phyloP scores from a whole-genome alignment of 768 basidiomycete species.

The Tricholoma flavovirens region DNA sequence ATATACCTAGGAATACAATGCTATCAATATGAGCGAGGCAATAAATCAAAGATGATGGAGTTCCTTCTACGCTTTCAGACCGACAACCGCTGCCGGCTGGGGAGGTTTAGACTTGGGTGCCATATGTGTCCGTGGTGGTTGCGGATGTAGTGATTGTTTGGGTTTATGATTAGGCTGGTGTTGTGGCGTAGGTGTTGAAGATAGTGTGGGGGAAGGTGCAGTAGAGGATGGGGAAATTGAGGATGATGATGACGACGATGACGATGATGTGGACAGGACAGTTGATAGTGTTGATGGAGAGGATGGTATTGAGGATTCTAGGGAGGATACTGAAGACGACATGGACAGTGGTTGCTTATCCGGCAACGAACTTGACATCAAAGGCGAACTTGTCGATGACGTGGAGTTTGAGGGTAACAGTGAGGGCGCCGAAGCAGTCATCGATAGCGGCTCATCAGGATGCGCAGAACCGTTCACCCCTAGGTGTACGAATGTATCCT shows the following conservation, averaged over 20 bases:
- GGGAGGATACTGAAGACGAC: not conserved
- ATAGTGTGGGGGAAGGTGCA: conserved; percentile 1
- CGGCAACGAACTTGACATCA: not conserved
- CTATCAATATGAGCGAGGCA: not conserved
- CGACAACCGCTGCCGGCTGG: conserved; percentile 19
- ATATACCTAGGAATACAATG: conserved; percentile 12
- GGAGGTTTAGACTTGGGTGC: conserved; percentile 19
- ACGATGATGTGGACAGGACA: not conserved
- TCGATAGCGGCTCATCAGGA: conserved; percentile 1
- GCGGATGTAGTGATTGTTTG: conserved; percentile 7
- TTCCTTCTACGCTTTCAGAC: conserved; percentile 22
- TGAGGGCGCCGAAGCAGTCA: conserved; percentile 14
- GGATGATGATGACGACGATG: not conserved
- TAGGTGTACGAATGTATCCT: conserved; percentile 8
- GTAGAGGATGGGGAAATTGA: not conserved
- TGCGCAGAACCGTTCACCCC: conserved; percentile 6
- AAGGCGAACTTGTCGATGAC: not conserved
- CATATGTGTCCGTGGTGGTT: conserved; percentile 10
- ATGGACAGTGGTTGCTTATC: not conserved
- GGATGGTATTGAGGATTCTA: not conserved
- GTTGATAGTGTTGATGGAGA: conserved; percentile 5
- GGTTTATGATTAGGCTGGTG: conserved; percentile 19
- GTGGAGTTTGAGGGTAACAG: conserved; percentile 5
- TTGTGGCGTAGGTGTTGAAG: conserved; percentile 8
- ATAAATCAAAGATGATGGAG: not conserved